Conservation (phyloP, 129 eudicot genomes). For the Centaurea solstitialis region DNA sequence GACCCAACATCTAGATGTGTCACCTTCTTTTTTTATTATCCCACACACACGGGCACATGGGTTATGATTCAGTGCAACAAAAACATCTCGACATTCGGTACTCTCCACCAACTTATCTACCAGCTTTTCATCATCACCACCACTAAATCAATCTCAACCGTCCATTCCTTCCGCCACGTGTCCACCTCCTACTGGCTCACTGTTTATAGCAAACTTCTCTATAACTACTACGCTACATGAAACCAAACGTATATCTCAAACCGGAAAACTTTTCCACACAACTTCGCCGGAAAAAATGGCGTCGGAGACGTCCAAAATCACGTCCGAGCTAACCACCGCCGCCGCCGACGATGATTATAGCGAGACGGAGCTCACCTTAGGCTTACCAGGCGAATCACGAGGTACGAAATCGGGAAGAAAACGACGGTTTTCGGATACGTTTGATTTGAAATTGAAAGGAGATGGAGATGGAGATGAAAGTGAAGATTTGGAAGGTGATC, state of each 20-base stretch:
- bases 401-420: slow-evolving; percentile 32
- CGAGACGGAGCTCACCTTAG: slow-evolving; percentile 74
- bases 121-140: slow-evolving; percentile 16
- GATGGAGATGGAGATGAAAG: background rate
- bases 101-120: slow-evolving; percentile 23
- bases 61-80: background rate
- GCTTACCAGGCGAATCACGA: slow-evolving; percentile 55
- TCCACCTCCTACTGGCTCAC: slow-evolving; percentile 12
- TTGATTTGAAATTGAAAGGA: slow-evolving; percentile 30
- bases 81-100: slow-evolving; percentile 11
- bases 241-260: background rate
- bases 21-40: background rate
- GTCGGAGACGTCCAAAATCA: slow-evolving; percentile 6
- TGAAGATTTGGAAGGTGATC: background rate
- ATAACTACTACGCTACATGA: background rate
- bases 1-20: background rate
- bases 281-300: slow-evolving; percentile 7
- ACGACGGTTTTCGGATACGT: slow-evolving; percentile 36
- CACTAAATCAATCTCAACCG: background rate
- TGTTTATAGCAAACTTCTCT: slow-evolving; percentile 9
- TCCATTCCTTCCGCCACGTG: slow-evolving; percentile 21
- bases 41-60: slow-evolving; percentile 24
- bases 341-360: slow-evolving; percentile 17
- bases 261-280: background rate
- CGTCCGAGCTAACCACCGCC: slow-evolving; percentile 30